Conservation (phyloP, 805 yeast species). For the Grigorovia jiainica region DNA sequence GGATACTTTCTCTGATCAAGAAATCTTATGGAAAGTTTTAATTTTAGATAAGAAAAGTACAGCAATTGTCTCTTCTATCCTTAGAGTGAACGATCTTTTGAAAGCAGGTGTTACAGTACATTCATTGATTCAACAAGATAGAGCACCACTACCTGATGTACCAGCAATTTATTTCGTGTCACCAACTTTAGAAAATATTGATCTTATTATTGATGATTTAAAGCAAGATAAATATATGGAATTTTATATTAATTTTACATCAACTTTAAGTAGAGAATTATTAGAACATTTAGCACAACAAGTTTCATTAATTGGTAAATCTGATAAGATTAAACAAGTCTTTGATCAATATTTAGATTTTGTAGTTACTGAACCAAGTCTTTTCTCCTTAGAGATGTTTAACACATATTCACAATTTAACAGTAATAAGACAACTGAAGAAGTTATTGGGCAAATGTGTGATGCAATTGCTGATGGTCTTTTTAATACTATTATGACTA, state of each 20-base stretch:
- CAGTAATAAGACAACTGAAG: constrained; percentile 64
- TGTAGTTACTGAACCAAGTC: constrained; percentile 84
- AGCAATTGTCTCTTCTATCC: constrained; percentile 79
- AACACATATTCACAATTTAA: constrained; percentile 61
- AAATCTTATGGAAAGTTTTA: constrained; percentile 83
- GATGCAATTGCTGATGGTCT: constrained; percentile 70
- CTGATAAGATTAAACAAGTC: constrained; percentile 72
- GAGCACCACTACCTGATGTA: constrained; percentile 87
- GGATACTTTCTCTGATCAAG: constrained; percentile 49
- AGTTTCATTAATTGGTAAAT: constrained; percentile 63
- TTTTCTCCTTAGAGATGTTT: constrained; percentile 68
- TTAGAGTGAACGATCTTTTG: constrained; percentile 83
- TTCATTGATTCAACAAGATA: constrained; percentile 54
- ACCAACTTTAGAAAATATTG: constrained; percentile 73
- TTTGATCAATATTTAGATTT: constrained; percentile 91
- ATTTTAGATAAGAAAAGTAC: constrained; percentile 76
- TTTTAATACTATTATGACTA: constrained; percentile 68
- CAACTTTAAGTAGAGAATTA: constrained; percentile 63
- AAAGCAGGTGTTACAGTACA: constrained; percentile 91
- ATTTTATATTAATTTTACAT: constrained; percentile 78
- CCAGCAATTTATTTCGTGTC: constrained; percentile 89
- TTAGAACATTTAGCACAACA: constrained; percentile 83
- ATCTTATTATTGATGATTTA: constrained; percentile 61
- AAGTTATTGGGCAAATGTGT: constrained; percentile 57
- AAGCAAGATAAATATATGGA: constrained; percentile 66